Conservation (phyloP, 108 stramenopile genomes). For the Fragilariopsis cylindrus region DNA sequence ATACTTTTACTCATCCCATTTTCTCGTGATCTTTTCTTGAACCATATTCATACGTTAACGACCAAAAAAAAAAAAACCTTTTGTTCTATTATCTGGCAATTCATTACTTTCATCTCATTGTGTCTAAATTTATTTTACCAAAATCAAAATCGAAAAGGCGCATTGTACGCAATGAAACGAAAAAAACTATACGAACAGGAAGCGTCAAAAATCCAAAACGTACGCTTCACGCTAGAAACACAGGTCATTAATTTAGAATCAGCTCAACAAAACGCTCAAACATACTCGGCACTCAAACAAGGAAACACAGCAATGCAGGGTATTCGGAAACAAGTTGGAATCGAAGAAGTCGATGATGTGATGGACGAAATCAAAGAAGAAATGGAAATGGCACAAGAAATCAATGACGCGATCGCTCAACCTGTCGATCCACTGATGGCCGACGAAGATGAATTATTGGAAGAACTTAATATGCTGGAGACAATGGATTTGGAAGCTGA, state of each 20-base stretch:
- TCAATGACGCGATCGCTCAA: conserved; percentile 84
- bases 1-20: too few species aligned
- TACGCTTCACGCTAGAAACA: conserved; percentile 90
- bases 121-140: too few species aligned
- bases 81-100: too few species aligned
- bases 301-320: conserved; percentile 88
- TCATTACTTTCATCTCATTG: too few species aligned
- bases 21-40: too few species aligned
- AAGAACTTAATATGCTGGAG: conserved; percentile 86
- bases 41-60: too few species aligned
- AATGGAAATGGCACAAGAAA: conserved; percentile 90
- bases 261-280: conserved; percentile 91
- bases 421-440: conserved; percentile 78
- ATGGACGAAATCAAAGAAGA: conserved; percentile 95
- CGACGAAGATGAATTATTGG: conserved; percentile 92
- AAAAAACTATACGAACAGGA: conserved; percentile 97
- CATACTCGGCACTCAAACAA: conserved; percentile 89
- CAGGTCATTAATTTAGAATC: conserved; percentile 97
- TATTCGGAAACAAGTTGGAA: conserved; percentile 85
- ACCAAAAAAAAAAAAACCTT: too few species aligned
- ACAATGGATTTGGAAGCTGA: conserved; percentile 83
- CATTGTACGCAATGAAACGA: conserved; percentile 94
- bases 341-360: conserved; percentile 94
- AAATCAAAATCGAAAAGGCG: conserved; percentile 47
- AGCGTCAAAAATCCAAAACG: conserved; percentile 95